phyloP scores from a whole-genome alignment of 1,284 basidiomycete genomes.

The Melanopsichium pennsylvanicum region DNA sequence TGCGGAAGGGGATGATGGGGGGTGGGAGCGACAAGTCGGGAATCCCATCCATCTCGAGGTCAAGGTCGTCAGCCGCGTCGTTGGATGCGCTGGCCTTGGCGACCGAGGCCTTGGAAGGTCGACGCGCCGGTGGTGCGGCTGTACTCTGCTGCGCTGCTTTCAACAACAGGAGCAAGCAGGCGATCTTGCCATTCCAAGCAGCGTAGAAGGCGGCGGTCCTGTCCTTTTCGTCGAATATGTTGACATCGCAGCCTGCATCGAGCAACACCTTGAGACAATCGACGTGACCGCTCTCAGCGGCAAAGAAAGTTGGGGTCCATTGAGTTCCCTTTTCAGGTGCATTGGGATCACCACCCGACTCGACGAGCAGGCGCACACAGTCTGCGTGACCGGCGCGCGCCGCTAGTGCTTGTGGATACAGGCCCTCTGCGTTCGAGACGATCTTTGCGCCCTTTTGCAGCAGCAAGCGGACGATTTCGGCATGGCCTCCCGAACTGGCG shows the following conservation, averaged over 20 bases:
- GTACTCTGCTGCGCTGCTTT: slow-evolving; percentile 48
- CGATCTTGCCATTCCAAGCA: slow-evolving; percentile 93
- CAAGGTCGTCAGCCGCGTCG: slow-evolving; percentile 42
- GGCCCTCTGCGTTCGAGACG: slow-evolving; percentile 87
- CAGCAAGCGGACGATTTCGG: slow-evolving; percentile 81
- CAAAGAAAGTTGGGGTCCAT: slow-evolving; percentile 97
- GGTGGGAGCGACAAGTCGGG: slow-evolving; percentile 93
- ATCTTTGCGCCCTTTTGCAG: slow-evolving; percentile 80
- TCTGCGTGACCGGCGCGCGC: slow-evolving; percentile 90
- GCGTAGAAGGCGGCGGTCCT: slow-evolving; percentile 91
- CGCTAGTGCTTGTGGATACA: slow-evolving; percentile 96
- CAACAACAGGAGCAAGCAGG: slow-evolving; percentile 68
- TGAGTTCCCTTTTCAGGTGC: slow-evolving; percentile 90
- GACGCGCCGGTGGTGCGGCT: background rate
- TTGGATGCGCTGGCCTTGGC: slow-evolving; percentile 14
- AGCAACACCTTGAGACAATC: slow-evolving; percentile 81
- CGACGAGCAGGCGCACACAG: slow-evolving; percentile 81
- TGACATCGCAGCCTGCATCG: slow-evolving; percentile 78
- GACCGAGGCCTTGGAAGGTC: slow-evolving; percentile 11
- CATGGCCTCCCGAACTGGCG: slow-evolving; percentile 87
- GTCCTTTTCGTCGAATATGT: slow-evolving; percentile 82
- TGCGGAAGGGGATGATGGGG: slow-evolving; percentile 87
- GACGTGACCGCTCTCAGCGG: slow-evolving; percentile 84
- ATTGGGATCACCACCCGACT: slow-evolving; percentile 68
- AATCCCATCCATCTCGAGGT: slow-evolving; percentile 77